Evolutionary conservation across 176 grass and related monocot genomes (phyloP).

Genomic region (Phoenix roebelenii): DNA sequence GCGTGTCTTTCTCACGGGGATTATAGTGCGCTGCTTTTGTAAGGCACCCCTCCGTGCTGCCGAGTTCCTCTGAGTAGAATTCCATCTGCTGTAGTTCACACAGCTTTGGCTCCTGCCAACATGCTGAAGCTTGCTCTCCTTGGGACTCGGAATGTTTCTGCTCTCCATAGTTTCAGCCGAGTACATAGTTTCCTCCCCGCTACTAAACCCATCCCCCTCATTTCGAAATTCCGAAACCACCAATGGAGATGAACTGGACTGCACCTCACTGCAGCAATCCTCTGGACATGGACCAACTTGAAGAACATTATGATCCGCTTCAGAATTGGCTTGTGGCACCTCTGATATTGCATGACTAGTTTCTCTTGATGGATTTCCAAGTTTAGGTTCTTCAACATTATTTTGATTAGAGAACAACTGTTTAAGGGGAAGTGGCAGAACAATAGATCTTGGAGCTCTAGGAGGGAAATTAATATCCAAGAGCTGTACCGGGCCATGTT

Average conservation of each 20-base stretch:
- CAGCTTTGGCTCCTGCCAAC: conserved; percentile 85
- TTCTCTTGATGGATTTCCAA: conserved; percentile 38
- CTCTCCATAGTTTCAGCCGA: conserved; percentile 99
- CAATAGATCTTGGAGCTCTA: conserved; percentile 61
- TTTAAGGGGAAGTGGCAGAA: conserved; percentile 74
- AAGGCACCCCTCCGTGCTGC: conserved; percentile 26
- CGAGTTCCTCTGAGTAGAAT: conserved; percentile 30
- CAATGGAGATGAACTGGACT: conserved; percentile 62
- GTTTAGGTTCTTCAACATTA: conserved; percentile 29
- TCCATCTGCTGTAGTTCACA: conserved; percentile 63
- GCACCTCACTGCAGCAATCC: conserved; percentile 57
- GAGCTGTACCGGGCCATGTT: conserved; percentile 35
- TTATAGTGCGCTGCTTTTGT: conserved; percentile 49
- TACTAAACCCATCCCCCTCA: conserved; percentile 35
- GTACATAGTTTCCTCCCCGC: conserved; percentile 92
- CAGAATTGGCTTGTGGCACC: conserved; percentile 28
- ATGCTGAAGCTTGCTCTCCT: conserved; percentile 36
- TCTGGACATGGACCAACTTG: conserved; percentile 43
- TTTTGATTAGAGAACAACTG: conserved; percentile 84
- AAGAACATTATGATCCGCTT: conserved; percentile 29
- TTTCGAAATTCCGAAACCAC: conserved; percentile 37
- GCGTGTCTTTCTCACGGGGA: conserved; percentile 51
- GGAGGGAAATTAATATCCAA: conserved; percentile 56
- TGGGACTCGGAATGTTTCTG: conserved; percentile 60
- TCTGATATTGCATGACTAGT: conserved; percentile 32